Evolutionary conservation across 2,329 filamentous ascomycete species (phyloP).

Genomic region (Epichloe baconii): DNA sequence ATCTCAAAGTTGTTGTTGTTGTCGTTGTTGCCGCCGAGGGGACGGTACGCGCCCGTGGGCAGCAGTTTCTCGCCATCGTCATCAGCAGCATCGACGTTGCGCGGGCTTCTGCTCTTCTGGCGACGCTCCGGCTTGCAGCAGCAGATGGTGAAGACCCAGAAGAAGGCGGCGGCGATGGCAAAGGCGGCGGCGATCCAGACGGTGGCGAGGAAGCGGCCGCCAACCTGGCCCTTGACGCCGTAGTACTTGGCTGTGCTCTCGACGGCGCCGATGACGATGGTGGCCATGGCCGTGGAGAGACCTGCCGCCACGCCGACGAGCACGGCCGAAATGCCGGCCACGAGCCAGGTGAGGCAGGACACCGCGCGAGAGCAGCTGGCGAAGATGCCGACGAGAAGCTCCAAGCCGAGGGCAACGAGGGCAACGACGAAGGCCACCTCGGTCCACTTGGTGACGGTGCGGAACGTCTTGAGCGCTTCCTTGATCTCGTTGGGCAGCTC

Average conservation of each 20-base stretch:
- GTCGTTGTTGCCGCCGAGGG: constrained; percentile 11
- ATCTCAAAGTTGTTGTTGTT: constrained; percentile 20
- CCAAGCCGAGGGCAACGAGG: constrained; percentile 52
- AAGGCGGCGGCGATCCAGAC: constrained; percentile 75
- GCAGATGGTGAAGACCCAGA: constrained; percentile 88
- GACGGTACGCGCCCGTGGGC: constrained; percentile 25
- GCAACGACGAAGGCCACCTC: constrained; percentile 69
- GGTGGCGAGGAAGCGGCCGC: constrained; percentile 54
- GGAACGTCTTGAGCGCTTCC: constrained; percentile 59
- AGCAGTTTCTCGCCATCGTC: constrained; percentile 42
- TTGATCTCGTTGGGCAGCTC: constrained; percentile 55
- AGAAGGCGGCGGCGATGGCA: constrained; percentile 60
- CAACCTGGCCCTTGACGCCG: constrained; percentile 53
- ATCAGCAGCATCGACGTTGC: constrained; percentile 19
- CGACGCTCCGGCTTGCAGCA: constrained; percentile 55
- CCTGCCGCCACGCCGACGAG: constrained; percentile 49
- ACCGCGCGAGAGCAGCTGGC: constrained; percentile 73
- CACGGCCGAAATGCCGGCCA: constrained; percentile 48
- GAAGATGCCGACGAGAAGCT: constrained; percentile 67
- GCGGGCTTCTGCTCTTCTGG: constrained; percentile 21
- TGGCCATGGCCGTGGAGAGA: constrained; percentile 62
- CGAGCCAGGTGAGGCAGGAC: constrained; percentile 68
- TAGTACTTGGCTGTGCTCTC: constrained; percentile 51
- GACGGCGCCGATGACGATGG: constrained; percentile 46
- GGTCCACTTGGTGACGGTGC: constrained; percentile 66